Evolutionary conservation across 306 rosid species (phyloP), one percentile per base, ranked within the genome.

Genomic region (Mimosa pudica): DNA sequence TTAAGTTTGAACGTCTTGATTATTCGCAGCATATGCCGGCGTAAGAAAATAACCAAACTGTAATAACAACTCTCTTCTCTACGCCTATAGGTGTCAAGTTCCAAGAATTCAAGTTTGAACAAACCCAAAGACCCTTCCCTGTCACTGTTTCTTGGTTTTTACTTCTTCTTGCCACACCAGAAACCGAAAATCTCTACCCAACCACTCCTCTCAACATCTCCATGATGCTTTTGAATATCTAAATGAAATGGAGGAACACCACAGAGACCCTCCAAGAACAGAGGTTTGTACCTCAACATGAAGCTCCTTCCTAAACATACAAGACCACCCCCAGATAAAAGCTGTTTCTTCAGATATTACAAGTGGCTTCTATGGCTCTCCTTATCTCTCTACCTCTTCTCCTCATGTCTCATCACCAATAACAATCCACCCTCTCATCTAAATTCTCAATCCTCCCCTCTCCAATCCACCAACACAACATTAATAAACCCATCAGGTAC

Each of bases 341-440:
- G 82, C 82, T 90, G 81, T 69, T 84, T 90, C 70, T 86, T 71
- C 79, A 82, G 66, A 57, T 85, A 92, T 74, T 92, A 87, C 94
- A 94, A 92, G 84, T 92, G 88, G 86, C 16, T 92, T 48, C 90
- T 92, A 32, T 94, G 96, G 92, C 62, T 89, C 35, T 90, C 92
- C 32, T 81, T 94, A 1, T 86, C 94, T 10, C 86, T 94, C 8
- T 94, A 94, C 72, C 89, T 92, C 84, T 87, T 92, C 81, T 77
- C 85, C 75, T 90, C 96, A 45, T 90, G 78, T 36, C 84, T 89
- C 81, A 78, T 91, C 64, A 85, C 82, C 76, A 84, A 82, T n/a
- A 82, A 82, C 24, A 81, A 79, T 67, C 81, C 81, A 5, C 71
- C 30, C 2, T 16, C 63, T 11, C 55, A 81, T 57, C 9, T 81